phyloP scores from a whole-genome alignment of 768 basidiomycete genomes.

The Russula lepida region DNA sequence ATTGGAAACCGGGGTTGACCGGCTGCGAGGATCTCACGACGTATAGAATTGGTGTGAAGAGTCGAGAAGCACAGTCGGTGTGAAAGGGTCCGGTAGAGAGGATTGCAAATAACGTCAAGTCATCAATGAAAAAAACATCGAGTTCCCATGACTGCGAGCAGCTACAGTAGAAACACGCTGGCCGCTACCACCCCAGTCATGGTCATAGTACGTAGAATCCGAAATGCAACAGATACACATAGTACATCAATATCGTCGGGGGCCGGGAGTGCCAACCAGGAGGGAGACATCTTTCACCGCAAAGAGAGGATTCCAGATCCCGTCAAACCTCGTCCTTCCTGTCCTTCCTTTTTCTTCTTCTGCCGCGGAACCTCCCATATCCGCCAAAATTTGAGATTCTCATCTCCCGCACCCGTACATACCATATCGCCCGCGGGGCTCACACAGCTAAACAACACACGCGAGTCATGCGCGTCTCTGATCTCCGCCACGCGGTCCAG shows the following conservation, averaged over 20 bases:
- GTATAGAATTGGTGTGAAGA: background rate
- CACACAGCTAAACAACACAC: constrained; percentile 79
- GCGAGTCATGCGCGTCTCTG: constrained; percentile 85
- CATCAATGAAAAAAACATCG: too few relatives aligned
- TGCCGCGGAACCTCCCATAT: constrained; percentile 59
- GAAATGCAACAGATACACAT: too few relatives aligned
- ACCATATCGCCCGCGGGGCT: constrained; percentile 88
- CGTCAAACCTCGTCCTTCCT: constrained; percentile 27
- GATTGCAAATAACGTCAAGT: background rate
- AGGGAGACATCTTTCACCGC: constrained; percentile 23
- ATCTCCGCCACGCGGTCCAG: constrained; percentile 78
- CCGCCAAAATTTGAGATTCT: constrained; percentile 95
- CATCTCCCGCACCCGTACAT: constrained; percentile 87
- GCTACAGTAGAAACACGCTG: too few relatives aligned
- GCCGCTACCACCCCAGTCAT: too few relatives aligned
- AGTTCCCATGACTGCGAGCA: background rate
- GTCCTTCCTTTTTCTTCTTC: constrained; percentile 45
- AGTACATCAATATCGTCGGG: too few relatives aligned
- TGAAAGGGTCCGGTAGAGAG: too few relatives aligned
- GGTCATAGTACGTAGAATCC: background rate
- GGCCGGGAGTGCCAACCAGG: too few relatives aligned
- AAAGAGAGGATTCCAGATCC: constrained; percentile 30
- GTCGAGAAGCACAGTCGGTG: background rate
- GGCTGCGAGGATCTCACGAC: background rate
- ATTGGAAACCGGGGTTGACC: background rate